Evolutionary conservation across 345 rosid species (phyloP).

Genomic region (Kandelia obovata): DNA sequence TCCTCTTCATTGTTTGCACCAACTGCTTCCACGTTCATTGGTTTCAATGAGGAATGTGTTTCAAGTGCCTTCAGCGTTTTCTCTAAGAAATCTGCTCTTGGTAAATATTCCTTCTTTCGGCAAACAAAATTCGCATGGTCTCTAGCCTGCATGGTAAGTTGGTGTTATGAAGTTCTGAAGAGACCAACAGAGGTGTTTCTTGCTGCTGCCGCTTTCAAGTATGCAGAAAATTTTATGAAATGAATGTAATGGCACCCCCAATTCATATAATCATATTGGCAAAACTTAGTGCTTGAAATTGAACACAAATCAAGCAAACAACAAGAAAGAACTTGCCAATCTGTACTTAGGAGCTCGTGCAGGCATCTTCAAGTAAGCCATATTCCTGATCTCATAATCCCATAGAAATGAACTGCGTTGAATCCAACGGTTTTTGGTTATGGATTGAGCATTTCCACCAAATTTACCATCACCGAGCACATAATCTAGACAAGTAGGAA

Average conservation of each 20-base stretch:
- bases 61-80: conserved; percentile 47
- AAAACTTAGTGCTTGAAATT: neutral
- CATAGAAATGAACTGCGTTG: conserved; percentile 87
- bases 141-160: conserved; percentile 47
- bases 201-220: neutral
- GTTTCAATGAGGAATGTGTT: conserved; percentile 42
- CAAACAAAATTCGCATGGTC: conserved; percentile 64
- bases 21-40: conserved; percentile 22
- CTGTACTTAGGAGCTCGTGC: conserved; percentile 62
- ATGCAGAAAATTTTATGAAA: neutral
- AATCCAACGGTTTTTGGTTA: conserved; percentile 67
- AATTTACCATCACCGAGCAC: conserved; percentile 70
- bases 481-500: conserved; percentile 53
- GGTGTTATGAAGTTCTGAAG: neutral
- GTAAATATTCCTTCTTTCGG: conserved; percentile 56
- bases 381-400: conserved; percentile 65
- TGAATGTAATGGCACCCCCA: neutral
- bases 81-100: conserved; percentile 55
- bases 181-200: neutral
- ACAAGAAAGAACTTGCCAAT: conserved; percentile 33
- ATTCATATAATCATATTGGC: neutral
- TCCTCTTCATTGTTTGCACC: conserved; percentile 10
- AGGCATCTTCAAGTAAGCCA: conserved; percentile 77
- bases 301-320: neutral
- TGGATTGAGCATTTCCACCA: conserved; percentile 92